These are phyloP conservation scores for Vigna reflexopilosa DNA, from an alignment of 306 rosid genomes.

Conservation along the genomic window DNA sequence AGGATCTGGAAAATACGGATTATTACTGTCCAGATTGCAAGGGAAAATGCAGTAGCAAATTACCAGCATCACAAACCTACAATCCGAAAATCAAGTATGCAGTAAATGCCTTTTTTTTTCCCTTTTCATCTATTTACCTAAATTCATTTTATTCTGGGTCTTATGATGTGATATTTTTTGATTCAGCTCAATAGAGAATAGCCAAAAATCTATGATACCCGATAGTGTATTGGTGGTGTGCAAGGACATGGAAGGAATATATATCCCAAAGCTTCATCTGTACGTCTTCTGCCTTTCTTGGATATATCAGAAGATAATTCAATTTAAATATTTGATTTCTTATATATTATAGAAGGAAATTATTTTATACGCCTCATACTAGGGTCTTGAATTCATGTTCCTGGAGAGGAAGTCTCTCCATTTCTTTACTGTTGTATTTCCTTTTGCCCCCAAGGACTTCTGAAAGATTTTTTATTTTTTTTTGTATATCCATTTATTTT, in stretches of 20 bases:
- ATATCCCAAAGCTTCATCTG: constrained; percentile 84
- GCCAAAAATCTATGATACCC: constrained; percentile 52
- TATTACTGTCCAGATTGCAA: constrained; percentile 96
- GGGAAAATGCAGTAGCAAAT: constrained; percentile 52
- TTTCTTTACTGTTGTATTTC: background rate
- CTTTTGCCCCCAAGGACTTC: background rate
- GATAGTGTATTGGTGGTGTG: constrained; percentile 82
- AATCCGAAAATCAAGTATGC: constrained; percentile 65
- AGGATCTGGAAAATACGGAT: constrained; percentile 78
- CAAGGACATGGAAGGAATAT: constrained; percentile 93
- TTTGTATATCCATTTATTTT: constrained; percentile 1
- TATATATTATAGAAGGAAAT: constrained; percentile 4
- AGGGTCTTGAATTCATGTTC: constrained; percentile 27
- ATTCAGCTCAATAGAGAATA: constrained; percentile 60
- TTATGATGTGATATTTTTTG: constrained; percentile 37
- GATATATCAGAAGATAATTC: constrained; percentile 27
- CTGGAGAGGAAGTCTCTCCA: constrained; percentile 25
- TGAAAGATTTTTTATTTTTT: too few species aligned
- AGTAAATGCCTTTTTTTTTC: constrained; percentile 14
- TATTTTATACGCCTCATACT: background rate
- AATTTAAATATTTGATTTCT: constrained; percentile 13
- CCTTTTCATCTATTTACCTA: constrained; percentile 33
- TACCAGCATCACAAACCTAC: constrained; percentile 48
- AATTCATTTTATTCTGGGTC: constrained; percentile 41
- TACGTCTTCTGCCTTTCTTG: constrained; percentile 57